Evolutionary conservation across 495 filamentous ascomycete genomes (phyloP).

Genomic region (Penicillium dipodomyicola): DNA sequence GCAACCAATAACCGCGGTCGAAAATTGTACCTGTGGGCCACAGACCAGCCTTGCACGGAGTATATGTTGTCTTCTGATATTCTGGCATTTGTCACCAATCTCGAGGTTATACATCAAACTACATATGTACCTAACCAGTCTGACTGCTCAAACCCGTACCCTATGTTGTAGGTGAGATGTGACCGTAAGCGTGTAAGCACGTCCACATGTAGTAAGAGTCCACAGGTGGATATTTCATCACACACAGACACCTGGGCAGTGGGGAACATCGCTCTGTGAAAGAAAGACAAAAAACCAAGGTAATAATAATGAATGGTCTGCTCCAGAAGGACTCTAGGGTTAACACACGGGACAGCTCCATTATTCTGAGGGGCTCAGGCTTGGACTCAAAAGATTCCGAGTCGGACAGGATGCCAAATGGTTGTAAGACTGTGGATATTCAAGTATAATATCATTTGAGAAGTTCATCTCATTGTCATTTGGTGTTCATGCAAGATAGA

Average conservation of each 20-base stretch:
- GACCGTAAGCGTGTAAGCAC: constrained; percentile 1
- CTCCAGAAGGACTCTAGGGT: background rate
- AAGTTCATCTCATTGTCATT: background rate
- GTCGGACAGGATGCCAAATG: background rate
- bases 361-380: background rate
- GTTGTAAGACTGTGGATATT: background rate
- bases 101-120: background rate
- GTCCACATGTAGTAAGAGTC: background rate
- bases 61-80: background rate
- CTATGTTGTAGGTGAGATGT: background rate
- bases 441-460: background rate
- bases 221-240: background rate
- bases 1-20: background rate
- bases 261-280: background rate
- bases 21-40: background rate
- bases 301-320: background rate
- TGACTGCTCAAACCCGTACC: background rate
- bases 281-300: background rate
- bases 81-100: background rate
- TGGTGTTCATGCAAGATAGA: background rate
- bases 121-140: background rate
- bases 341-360: background rate
- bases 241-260: constrained; percentile 1
- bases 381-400: background rate
- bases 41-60: background rate